phyloP scores from a whole-genome alignment of 192 early-diverging fungal genomes.

The Coemansia guatemalensis region DNA sequence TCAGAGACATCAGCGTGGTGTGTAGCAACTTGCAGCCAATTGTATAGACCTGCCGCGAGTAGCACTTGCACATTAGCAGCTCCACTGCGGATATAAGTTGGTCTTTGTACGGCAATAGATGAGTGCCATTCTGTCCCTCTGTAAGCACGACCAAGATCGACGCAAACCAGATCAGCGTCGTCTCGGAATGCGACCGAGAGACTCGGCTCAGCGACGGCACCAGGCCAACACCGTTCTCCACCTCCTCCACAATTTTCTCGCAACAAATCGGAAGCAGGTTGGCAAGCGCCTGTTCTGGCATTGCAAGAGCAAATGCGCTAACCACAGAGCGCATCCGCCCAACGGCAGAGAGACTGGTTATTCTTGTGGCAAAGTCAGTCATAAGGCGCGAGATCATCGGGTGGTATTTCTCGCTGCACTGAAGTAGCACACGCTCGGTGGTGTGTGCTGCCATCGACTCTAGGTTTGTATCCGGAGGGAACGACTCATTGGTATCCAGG shows the following conservation, averaged over 20 bases:
- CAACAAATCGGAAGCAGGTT: constrained; percentile 39
- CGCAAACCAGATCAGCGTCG: constrained; percentile 51
- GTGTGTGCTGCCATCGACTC: constrained; percentile 30
- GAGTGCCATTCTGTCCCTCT: constrained; percentile 22
- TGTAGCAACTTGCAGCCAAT: constrained; percentile 21
- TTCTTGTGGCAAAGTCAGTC: constrained; percentile 42
- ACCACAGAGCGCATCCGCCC: constrained; percentile 37
- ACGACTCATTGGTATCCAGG: constrained; percentile 25
- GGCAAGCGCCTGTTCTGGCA: constrained; percentile 39
- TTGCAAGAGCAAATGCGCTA: constrained; percentile 31
- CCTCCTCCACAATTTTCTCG: constrained; percentile 42
- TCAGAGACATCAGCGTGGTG: constrained; percentile 16
- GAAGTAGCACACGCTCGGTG: constrained; percentile 37
- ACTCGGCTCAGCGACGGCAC: constrained; percentile 41
- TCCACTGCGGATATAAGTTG: constrained; percentile 18
- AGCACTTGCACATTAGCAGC: constrained; percentile 28
- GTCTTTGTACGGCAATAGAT: constrained; percentile 30
- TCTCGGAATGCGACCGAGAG: constrained; percentile 41
- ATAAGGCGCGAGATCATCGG: constrained; percentile 51
- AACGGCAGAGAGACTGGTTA: constrained; percentile 45
- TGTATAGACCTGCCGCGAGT: constrained; percentile 45
- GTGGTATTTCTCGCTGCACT: constrained; percentile 48
- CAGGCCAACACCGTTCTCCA: constrained; percentile 42
- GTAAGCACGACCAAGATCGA: constrained; percentile 29
- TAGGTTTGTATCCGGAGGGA: constrained; percentile 26